Conservation (phyloP, 768 basidiomycete species). For the Lactifluus echinatus region DNA sequence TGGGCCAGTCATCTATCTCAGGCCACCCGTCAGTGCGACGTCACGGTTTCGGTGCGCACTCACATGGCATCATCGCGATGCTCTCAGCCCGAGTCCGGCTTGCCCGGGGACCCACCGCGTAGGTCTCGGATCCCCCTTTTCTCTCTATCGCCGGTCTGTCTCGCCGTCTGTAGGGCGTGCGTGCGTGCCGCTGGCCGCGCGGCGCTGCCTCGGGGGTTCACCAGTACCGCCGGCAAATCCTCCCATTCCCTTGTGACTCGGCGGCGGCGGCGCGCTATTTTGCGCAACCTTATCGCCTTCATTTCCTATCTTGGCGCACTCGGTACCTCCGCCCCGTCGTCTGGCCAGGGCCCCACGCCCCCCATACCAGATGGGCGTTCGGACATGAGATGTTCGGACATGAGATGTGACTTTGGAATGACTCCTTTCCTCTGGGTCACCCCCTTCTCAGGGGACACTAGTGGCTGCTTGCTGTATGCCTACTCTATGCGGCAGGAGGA, state of each 20-base stretch:
- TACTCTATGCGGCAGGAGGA: background rate
- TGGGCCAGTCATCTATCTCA: background rate
- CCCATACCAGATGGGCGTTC: background rate
- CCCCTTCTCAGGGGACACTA: background rate
- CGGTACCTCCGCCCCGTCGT: background rate
- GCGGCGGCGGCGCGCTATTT: background rate
- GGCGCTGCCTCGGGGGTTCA: background rate
- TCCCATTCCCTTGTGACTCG: background rate
- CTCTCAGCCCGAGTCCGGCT: background rate
- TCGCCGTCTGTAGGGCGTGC: background rate
- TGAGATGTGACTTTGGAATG: background rate
- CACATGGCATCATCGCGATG: background rate
- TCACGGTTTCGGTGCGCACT: no score
- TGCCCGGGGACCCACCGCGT: background rate
- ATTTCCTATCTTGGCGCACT: background rate
- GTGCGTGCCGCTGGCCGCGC: background rate
- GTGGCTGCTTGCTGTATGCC: background rate
- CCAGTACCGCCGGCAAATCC: background rate
- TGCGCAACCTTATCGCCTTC: background rate
- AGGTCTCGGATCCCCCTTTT: background rate
- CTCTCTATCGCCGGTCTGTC: background rate
- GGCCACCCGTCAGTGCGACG: no score
- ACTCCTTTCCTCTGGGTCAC: background rate
- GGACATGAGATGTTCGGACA: slow-evolving; percentile 5
- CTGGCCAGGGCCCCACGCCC: background rate